Evolutionary conservation across 345 rosid genomes (phyloP), one percentile per base, ranked within the genome.

Genomic region (Moricandia moricandioides): DNA sequence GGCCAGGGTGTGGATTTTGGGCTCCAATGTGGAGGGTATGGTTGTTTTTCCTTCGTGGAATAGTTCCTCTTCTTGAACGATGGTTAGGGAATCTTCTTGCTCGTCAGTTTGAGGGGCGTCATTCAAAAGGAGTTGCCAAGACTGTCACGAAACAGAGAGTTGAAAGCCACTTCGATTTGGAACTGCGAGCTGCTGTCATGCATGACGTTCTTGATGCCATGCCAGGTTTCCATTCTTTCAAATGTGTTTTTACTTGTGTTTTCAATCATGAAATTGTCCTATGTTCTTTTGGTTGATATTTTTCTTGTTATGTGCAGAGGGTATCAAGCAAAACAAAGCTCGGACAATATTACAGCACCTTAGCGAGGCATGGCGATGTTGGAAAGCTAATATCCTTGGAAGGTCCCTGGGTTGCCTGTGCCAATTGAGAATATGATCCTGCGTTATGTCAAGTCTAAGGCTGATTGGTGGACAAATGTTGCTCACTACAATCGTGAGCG

Each of bases 401-500:
- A 95, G 89, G 99, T 95, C 67, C 99, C 99, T 70, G 99, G 98
- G 65, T 82, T 95, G 58, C 99, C 98, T 3, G 98, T 96, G 61
- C 99, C 99, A 45, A 87, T 96, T 72, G 99, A 96, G 80, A 96
- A 96, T 78, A 92, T 96, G 98, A 96, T 96, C 83, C 96, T 96
- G 61, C 89, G 99, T 4, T 96, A 96, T 81, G 99, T 96, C 62
- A 96, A 96, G 76, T 86, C 98, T 35, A 96, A 96, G 82, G 99
- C 99, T 60, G 99, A 96, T 67, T 96, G 99, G 99, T 96, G 99
- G 99, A 96, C 99, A 58, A 96, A 96, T 83, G 99, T 92, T 70
- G 97, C 99, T 24, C 99, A 96, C 81, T 96, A 92, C 64, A 96
- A 92, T 64, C 97, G 99, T 75, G 99, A 92, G 78, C 99, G 99